Conservation (phyloP, 352 stramenopile genomes). For the Phytophthora europaea region DNA sequence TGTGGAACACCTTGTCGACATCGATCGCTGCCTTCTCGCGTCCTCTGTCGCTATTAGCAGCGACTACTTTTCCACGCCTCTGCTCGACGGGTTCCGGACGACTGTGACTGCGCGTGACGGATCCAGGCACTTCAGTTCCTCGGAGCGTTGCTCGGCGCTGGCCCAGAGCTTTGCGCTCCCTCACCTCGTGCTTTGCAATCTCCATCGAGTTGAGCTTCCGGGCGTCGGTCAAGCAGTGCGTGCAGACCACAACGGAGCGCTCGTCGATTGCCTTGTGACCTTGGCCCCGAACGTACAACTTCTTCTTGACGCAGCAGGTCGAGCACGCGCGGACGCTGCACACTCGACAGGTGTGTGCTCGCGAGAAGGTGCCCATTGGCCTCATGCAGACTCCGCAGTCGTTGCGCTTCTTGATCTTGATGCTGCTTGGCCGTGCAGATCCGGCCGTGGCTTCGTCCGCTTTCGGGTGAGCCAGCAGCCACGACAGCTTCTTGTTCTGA, state of each 20-base stretch:
- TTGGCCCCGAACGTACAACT: conserved; percentile 44
- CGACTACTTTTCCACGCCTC: conserved; percentile 15
- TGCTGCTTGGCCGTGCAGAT: conserved; percentile 24
- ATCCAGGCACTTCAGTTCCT: conserved; percentile 3
- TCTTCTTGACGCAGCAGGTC: conserved; percentile 49
- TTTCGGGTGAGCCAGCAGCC: conserved; percentile 47
- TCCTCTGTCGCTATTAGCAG: conserved; percentile 1
- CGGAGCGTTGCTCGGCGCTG: conserved; percentile 18
- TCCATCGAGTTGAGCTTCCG: conserved; percentile 41
- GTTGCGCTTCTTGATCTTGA: conserved; percentile 30
- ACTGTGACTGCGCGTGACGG: conserved; percentile 23
- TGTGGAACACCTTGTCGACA: conserved; percentile 21
- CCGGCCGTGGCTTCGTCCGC: conserved; percentile 18
- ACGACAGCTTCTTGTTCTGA: conserved; percentile 66
- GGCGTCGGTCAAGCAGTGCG: conserved; percentile 45
- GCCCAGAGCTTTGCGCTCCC: conserved; percentile 18
- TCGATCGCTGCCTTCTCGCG: conserved; percentile 1
- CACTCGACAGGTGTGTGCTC: conserved; percentile 40
- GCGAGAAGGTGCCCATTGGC: conserved; percentile 39
- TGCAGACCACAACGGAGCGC: conserved; percentile 42
- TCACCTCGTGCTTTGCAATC: conserved; percentile 41
- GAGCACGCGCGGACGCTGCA: conserved; percentile 46
- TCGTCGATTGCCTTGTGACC: conserved; percentile 44
- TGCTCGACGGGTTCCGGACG: conserved; percentile 7
- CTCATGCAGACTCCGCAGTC: conserved; percentile 49